Percentiles rank a stretch among this genome's conserved stretches.
Evolutionary conservation across 345 rosid species (phyloP).

Genomic region (Bruguiera gymnorhiza): DNA sequence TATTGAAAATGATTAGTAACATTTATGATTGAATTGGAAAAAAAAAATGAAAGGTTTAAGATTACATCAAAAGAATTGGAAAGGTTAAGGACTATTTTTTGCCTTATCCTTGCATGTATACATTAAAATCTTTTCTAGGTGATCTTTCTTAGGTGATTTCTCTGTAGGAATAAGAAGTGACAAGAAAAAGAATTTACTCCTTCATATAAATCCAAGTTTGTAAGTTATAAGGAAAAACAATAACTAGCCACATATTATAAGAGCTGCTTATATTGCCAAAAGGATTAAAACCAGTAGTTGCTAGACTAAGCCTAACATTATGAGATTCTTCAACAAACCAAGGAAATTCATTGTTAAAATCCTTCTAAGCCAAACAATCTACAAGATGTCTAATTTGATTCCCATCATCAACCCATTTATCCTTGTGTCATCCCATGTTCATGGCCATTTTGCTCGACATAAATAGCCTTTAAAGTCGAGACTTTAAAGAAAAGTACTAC

Average conservation of each 20-base stretch:
- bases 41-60: too few relatives aligned
- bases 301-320: constrained; percentile 2
- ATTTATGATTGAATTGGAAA: too few relatives aligned
- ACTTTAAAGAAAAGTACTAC: background rate
- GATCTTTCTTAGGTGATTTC: too few relatives aligned
- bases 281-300: constrained; percentile 2
- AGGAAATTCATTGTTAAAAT: background rate
- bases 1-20: too few relatives aligned
- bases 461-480: background rate
- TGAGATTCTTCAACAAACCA: background rate
- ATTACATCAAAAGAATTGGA: too few relatives aligned
- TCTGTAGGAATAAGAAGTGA: too few relatives aligned
- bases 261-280: background rate
- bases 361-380: background rate
- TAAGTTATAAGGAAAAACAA: background rate
- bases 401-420: background rate
- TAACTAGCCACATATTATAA: constrained; percentile 1
- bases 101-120: too few relatives aligned
- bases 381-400: background rate
- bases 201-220: too few relatives aligned
- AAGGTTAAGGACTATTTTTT: too few relatives aligned
- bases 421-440: background rate
- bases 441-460: background rate
- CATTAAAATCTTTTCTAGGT: too few relatives aligned
- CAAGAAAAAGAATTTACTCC: too few relatives aligned